Evolutionary conservation across 495 filamentous ascomycete species (phyloP).

Genomic region (Penicillium coprophilum): DNA sequence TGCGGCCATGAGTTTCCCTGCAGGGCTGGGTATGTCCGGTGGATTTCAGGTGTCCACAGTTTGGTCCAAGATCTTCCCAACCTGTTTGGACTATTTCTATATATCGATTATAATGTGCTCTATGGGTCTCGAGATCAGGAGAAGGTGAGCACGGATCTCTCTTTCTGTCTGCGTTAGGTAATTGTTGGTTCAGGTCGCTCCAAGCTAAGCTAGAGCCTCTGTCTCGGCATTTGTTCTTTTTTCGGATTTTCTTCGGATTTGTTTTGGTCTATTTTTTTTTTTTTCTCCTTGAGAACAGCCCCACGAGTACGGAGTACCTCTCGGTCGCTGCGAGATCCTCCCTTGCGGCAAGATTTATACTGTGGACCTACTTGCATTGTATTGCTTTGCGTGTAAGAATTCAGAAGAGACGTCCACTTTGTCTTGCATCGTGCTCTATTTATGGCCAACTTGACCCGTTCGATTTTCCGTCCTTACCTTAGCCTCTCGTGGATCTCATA

Average conservation of each 20-base stretch:
- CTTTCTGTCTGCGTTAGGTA: not conserved
- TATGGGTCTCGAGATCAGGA: not conserved
- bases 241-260: not conserved
- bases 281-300: not conserved
- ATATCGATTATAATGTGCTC: not conserved
- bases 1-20: constrained; percentile 16
- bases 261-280: not conserved
- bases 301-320: constrained; percentile 7
- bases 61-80: not conserved
- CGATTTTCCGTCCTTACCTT: not conserved
- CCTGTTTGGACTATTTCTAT: not conserved
- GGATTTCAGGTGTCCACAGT: constrained; percentile 1
- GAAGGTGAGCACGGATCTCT: constrained; percentile 1
- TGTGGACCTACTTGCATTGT: not conserved
- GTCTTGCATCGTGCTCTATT: not conserved
- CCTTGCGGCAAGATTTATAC: constrained; percentile 5
- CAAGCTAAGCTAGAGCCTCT: not conserved
- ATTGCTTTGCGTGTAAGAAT: not conserved
- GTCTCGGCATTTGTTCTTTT: not conserved
- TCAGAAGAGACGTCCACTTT: not conserved
- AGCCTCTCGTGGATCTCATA: not conserved
- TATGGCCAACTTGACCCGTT: not conserved
- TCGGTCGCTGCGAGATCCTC: not conserved
- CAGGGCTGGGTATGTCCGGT: constrained; percentile 2
- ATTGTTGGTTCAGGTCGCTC: too few species aligned